A percentile compares a stretch with the other conserved stretches of the same genome.
Evolutionary conservation across 163 green algal species (phyloP).

Genomic region (Chloromonas sp.): DNA sequence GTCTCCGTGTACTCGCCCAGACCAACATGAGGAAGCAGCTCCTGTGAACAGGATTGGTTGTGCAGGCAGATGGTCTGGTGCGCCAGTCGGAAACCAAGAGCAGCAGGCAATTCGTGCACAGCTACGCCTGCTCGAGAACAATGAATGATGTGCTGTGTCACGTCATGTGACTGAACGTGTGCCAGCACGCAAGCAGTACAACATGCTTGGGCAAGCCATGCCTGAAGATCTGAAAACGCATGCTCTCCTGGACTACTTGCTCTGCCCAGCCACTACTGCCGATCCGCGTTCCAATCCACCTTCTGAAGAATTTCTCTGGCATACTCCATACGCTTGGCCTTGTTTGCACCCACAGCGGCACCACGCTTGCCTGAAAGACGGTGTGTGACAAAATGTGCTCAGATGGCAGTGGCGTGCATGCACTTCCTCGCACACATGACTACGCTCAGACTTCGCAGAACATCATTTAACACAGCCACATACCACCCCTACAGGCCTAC

Average conservation of each 20-base stretch:
- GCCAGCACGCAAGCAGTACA: too few species aligned
- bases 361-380: neutral
- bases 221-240: too few species aligned
- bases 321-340: constrained; percentile 3
- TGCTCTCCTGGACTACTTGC: too few species aligned
- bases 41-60: constrained; percentile 51
- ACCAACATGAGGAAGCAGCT: constrained; percentile 81
- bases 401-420: neutral
- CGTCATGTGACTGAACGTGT: too few species aligned
- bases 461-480: too few species aligned
- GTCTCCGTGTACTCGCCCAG: constrained; percentile 75
- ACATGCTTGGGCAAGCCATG: too few species aligned
- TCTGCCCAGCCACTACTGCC: too few species aligned
- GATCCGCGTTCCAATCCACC: neutral
- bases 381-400: neutral
- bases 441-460: too few species aligned
- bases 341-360: neutral
- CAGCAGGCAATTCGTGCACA: neutral
- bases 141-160: too few species aligned
- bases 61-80: neutral
- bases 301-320: neutral
- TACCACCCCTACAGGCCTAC: too few species aligned
- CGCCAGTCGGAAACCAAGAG: neutral
- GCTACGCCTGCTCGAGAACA: too few species aligned
- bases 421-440: neutral